Evolutionary conservation across 176 grass and related monocot genomes (phyloP), one percentile per base, ranked within the genome.

Genomic region (Saccharum spontaneum): DNA sequence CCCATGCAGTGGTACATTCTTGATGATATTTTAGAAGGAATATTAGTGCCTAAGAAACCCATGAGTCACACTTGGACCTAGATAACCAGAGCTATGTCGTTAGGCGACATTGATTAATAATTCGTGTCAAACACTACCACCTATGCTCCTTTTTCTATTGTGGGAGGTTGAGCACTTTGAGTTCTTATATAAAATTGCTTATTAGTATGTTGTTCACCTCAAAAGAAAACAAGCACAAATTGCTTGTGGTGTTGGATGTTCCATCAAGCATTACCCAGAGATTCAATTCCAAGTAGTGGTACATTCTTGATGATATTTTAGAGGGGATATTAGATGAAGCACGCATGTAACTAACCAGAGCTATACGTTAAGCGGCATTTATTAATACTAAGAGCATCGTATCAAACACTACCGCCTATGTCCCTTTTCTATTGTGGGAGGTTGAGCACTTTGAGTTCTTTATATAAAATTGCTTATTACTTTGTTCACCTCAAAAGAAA

Each of bases 51-150:
- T 81, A 83, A 73, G 84, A 73, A 82, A 82, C 79, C 59, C 26
- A 77, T 34, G 40, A 50, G 24, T 52, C 79, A 70, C 37, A 31
- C 45, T 15, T 69, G 26, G 6, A 10, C 2, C 67, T 67, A 54
- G 70, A 46, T 45, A 73, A 67, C 40, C 52, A 73, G 57, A 67
- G 45, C 48, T 77, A 30, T n/a, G 86, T 59, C 75, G 74, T 75
- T 87, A 83, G 79, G 55, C 74, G 6, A 43, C 30, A 59, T 23
- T 40, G 59, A 87, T 79, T 74, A 79, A 38, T 17, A 86, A 74
- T 75, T 68, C 88, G 74, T 87, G 28, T 49, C 57, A 79, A 86
- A 79, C 79, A 72, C 79, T 73, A 86, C 79, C 68, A 38, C 73
- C 44, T 7, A 68, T 79, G 38, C 16, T 18, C 20, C 10, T 40